These are phyloP conservation scores for Schizosaccharomyces osmophilus DNA, from an alignment of 805 yeast genomes.

Conservation along the genomic window DNA sequence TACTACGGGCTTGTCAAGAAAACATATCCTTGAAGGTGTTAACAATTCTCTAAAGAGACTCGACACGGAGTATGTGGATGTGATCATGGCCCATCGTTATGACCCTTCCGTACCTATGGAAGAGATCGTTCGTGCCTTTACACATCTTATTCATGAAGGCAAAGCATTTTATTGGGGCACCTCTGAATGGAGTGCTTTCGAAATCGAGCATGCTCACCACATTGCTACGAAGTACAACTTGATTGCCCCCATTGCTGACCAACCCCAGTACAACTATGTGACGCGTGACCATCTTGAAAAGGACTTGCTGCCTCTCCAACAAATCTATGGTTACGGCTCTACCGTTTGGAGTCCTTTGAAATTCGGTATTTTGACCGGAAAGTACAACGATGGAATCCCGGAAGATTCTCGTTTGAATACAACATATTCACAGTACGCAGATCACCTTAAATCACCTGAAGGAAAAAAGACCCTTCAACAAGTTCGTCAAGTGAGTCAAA, in stretches of 20 bases:
- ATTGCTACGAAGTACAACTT: constrained; percentile 13
- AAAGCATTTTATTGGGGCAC: constrained; percentile 16
- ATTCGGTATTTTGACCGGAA: constrained; percentile 15
- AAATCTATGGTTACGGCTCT: constrained; percentile 13
- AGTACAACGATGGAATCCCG: constrained; percentile 12
- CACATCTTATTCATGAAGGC: constrained; percentile 13
- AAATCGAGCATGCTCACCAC: constrained; percentile 15
- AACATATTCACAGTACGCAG: constrained; percentile 4
- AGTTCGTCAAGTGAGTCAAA: constrained; percentile 8
- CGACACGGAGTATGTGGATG: constrained; percentile 14
- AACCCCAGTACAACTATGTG: constrained; percentile 12
- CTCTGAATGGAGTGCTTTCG: constrained; percentile 14
- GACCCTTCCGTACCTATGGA: constrained; percentile 13
- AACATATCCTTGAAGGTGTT: constrained; percentile 14
- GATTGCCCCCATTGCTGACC: constrained; percentile 14
- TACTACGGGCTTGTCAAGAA: constrained; percentile 13
- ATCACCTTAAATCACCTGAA: constrained; percentile 9
- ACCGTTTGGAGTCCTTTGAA: constrained; percentile 15
- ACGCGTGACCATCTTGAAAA: constrained; percentile 12
- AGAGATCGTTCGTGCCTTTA: constrained; percentile 15
- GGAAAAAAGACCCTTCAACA: constrained; percentile 10
- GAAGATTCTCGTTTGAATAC: constrained; percentile 10
- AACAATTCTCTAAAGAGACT: constrained; percentile 12
- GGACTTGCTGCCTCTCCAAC: constrained; percentile 12
- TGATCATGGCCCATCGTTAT: constrained; percentile 15